Conservation (phyloP, 257 asterid species). For the Penstemon davidsonii region DNA sequence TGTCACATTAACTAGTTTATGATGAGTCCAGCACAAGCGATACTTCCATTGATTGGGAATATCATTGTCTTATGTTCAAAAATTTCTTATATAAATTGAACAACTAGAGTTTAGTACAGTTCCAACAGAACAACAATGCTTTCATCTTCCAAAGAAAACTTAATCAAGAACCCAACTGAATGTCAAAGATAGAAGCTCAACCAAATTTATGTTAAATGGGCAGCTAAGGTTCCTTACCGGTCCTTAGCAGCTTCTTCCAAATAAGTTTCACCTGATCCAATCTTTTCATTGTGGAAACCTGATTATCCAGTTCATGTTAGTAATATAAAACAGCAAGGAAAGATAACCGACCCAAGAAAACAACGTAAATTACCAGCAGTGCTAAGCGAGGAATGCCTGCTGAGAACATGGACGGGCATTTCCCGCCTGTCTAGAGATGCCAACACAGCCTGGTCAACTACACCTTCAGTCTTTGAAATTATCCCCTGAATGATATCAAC, state of each 20-base stretch:
- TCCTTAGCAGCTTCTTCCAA: conserved; percentile 58
- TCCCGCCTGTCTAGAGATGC: conserved; percentile 41
- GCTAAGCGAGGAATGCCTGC: conserved; percentile 52
- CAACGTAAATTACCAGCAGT: conserved; percentile 50
- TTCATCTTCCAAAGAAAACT: conserved; percentile 5
- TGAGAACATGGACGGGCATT: conserved; percentile 39
- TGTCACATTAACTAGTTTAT: too few relatives aligned
- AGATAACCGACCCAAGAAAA: conserved; percentile 11
- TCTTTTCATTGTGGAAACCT: conserved; percentile 53
- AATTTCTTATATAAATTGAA: neutral
- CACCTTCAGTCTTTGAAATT: conserved; percentile 46
- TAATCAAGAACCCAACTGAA: neutral
- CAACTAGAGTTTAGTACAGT: neutral
- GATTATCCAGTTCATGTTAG: conserved; percentile 27
- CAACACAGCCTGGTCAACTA: conserved; percentile 42
- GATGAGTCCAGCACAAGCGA: conserved; percentile 6
- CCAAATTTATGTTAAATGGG: neutral
- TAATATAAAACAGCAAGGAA: neutral
- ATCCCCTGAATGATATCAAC: conserved; percentile 49
- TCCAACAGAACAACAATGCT: neutral
- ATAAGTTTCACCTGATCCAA: conserved; percentile 44
- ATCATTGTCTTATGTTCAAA: neutral
- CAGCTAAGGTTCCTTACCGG: conserved; percentile 45
- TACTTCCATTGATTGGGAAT: neutral
- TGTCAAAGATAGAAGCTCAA: neutral